Conservation (phyloP, 225 moss, liverwort and hornwort genomes). For the Physcomitrellopsis africana region DNA sequence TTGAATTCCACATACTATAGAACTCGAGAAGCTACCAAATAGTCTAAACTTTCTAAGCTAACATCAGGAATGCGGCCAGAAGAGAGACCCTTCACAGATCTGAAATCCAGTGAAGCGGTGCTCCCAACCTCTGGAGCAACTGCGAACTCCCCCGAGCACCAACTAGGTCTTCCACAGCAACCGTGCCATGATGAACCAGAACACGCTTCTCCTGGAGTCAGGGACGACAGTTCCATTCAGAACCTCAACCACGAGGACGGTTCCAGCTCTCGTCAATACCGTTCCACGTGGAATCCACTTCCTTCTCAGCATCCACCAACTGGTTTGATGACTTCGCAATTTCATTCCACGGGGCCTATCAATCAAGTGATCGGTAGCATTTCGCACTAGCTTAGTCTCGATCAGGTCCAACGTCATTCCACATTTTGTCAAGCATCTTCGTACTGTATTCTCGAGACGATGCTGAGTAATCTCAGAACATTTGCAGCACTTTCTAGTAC, state of each 20-base stretch:
- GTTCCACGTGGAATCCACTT: constrained; percentile 2
- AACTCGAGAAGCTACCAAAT: neutral
- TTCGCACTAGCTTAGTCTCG: too few relatives aligned
- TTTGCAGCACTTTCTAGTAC: constrained; percentile 8
- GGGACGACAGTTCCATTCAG: constrained; percentile 14
- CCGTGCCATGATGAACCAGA: neutral
- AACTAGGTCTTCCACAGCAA: neutral
- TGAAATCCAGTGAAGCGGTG: neutral
- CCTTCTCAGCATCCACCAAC: neutral
- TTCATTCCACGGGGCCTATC: neutral
- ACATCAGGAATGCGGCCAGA: neutral
- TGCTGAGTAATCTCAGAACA: neutral
- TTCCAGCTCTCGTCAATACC: neutral
- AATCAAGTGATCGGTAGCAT: too few relatives aligned
- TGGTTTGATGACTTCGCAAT: neutral
- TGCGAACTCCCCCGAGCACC: neutral
- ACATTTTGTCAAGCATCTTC: neutral
- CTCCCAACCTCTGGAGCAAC: neutral
- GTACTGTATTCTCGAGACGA: too few relatives aligned
- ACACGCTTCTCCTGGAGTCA: neutral
- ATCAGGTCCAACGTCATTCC: neutral
- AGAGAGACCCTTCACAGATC: neutral
- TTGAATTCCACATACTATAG: neutral
- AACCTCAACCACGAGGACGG: neutral
- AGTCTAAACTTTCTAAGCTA: too few relatives aligned